phyloP scores from a whole-genome alignment of 352 stramenopile genomes.

The Globisporangium orthogonon region DNA sequence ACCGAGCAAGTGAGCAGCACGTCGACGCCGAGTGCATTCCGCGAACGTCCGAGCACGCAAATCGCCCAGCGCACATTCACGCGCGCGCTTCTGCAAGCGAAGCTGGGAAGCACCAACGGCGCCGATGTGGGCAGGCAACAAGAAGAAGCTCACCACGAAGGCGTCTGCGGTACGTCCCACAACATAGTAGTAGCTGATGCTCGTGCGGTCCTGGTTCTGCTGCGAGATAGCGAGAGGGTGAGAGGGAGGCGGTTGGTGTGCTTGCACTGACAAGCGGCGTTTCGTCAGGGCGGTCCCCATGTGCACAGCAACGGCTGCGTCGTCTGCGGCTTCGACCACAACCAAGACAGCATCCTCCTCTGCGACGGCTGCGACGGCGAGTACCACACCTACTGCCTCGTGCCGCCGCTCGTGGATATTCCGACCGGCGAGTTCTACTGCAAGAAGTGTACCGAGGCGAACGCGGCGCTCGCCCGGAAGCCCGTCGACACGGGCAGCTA shows the following conservation, averaged over 20 bases:
- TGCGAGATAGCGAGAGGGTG: too few relatives aligned
- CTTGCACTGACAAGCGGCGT: neutral
- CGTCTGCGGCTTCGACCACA: slow-evolving; percentile 62
- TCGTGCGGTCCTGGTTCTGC: too few relatives aligned
- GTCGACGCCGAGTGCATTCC: too few relatives aligned
- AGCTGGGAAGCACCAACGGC: neutral
- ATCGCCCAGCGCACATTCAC: neutral
- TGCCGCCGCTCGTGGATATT: slow-evolving; percentile 65
- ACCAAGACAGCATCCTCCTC: slow-evolving; percentile 76
- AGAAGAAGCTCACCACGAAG: slow-evolving; percentile 10
- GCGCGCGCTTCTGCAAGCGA: neutral
- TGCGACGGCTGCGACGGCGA: slow-evolving; percentile 83
- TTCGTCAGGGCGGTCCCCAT: slow-evolving; percentile 11
- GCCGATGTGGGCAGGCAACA: slow-evolving; percentile 13
- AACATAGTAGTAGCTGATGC: too few relatives aligned
- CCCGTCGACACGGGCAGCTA: slow-evolving; percentile 1
- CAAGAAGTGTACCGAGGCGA: slow-evolving; percentile 51
- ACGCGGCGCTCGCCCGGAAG: slow-evolving; percentile 34
- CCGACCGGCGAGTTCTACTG: slow-evolving; percentile 80
- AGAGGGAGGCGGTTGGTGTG: too few relatives aligned
- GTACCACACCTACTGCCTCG: slow-evolving; percentile 84
- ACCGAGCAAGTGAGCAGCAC: too few relatives aligned
- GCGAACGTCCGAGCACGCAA: too few relatives aligned
- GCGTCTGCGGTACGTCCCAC: slow-evolving; percentile 2
- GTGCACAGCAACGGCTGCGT: slow-evolving; percentile 47